Base-by-base conservation (phyloP, 179 eudicot species). In the Corrigiola litoralis region DNA sequence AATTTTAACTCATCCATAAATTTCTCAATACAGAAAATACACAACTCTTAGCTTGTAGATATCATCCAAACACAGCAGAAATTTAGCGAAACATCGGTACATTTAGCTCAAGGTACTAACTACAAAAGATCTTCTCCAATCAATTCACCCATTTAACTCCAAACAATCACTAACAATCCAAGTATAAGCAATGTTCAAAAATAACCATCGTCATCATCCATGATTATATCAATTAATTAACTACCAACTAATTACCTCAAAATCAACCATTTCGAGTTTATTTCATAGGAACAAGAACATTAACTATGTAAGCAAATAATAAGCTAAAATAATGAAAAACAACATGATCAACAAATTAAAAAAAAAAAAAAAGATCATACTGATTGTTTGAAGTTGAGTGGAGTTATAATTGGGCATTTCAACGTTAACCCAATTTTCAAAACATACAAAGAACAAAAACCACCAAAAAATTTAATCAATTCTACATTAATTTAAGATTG, bases 361-460 rank as follows among this genome's bases (percentile, higher is more conserved):
- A 29, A 28, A 16, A 28, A 4, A 46, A 29, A 46, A 44, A 28
- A 18, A 29, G 16, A 40, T 72, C 89, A 76, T 84, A 84, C 87
- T 65, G 75, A 85, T 72, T 57, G 54, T 61, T 60, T 37, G 82
- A 32, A 79, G 52, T 20, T 69, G 50, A 60, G 55, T 61, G 28
- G 71, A 55, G 51, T 77, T 46, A 65, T 65, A 58, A 71, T 69
- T 77, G 34, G 73, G 81, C 91, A 82, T 80, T 65, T 44, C 21
- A 36, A 10, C 50, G 49, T 28, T 21, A 68, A 10, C 58, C 47
- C 60, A n/a, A 23, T 44, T 58, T 63, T 33, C n/a, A 70, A 75
- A 42, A 50, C 70, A 55, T 66, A 45, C 54, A 71, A 55, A 4
- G 0, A n/a, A 53, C 47, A 49, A 11, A 16, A 58, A 34, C 31